Conservation (phyloP, 345 rosid genomes). For the Kandelia obovata region DNA sequence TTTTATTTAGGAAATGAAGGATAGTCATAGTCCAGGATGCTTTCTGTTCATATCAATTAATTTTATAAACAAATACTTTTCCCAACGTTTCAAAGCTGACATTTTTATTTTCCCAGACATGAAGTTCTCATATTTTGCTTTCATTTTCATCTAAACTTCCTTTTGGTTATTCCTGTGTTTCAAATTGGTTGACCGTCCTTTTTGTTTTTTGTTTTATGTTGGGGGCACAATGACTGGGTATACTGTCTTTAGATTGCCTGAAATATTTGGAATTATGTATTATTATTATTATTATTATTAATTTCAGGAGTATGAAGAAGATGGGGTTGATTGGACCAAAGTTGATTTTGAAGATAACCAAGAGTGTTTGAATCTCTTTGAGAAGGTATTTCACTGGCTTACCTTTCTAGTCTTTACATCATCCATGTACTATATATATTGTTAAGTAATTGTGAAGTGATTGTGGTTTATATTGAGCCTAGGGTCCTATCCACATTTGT, state of each 20-base stretch:
- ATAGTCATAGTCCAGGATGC: neutral
- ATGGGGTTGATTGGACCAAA: conserved; percentile 90
- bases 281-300: neutral
- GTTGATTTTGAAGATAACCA: conserved; percentile 87
- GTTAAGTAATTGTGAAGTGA: neutral
- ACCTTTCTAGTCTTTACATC: neutral
- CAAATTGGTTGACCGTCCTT: neutral
- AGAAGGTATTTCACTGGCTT: conserved; percentile 53
- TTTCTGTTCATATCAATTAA: neutral
- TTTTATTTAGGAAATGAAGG: neutral
- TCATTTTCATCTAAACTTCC: neutral
- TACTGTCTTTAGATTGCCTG: too few relatives aligned
- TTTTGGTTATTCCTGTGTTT: neutral
- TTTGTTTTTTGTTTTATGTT: neutral
- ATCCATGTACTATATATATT: neutral
- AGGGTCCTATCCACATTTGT: too few relatives aligned
- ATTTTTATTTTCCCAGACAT: neutral
- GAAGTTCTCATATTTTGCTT: conserved; percentile 1
- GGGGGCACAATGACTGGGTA: neutral
- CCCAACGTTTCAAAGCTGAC: neutral
- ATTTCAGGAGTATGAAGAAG: conserved; percentile 79
- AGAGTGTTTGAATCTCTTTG: conserved; percentile 86
- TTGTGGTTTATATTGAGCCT: too few relatives aligned
- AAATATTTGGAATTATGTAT: neutral
- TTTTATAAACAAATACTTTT: neutral